Evolutionary conservation across 2,329 filamentous ascomycete genomes (phyloP), one percentile per base, ranked within the genome.

Genomic region (Cryphonectria japonica): DNA sequence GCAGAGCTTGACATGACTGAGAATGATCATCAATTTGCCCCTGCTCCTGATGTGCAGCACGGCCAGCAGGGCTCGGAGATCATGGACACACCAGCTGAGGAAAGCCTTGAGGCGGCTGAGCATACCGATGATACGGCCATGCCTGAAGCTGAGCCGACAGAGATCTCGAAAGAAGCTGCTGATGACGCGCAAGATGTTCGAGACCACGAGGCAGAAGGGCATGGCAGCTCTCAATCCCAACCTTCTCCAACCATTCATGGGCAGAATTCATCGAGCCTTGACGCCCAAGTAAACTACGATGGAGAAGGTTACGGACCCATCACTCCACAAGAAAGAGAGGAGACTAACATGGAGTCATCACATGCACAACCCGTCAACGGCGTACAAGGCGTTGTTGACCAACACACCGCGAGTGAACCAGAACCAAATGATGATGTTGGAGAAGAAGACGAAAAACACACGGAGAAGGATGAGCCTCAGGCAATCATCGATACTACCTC

Each of bases 301-400:
- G 69, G 69, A 6, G 69, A 71, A 22, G 69, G 66, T 5, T 68
- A 68, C 34, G 69, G 54, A 50, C 22, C 39, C 39, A 13, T 19
- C 29, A 50, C 22, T 22, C 6, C 52, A 43, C 37, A 29, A 6
- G 26, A 39, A 34, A 11, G 32, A 13, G 16, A 2, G 16, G 34
- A n/a, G 7, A 32, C 16, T 0, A 37, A 65, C 34, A 6, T 19
- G 8, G n/a, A 39, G 6, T 26, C 62, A 39, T 34, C 61, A 4
- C 26, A 26, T 26, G 26, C 26, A 26, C 41, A 43, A 7, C n/a
- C 29, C 22, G 22, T 52, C 19, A 19, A 41, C 62, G 5, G 29
- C 26, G n/a, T 41, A 32, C 54, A 39, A 46, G 59, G 63, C 8
- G 9, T n/a, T 9, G 50, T 50, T n/a, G n/a, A 26, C 1, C 52